Evolutionary conservation across 495 filamentous ascomycete genomes (phyloP).

Genomic region (Thozetella sp.): DNA sequence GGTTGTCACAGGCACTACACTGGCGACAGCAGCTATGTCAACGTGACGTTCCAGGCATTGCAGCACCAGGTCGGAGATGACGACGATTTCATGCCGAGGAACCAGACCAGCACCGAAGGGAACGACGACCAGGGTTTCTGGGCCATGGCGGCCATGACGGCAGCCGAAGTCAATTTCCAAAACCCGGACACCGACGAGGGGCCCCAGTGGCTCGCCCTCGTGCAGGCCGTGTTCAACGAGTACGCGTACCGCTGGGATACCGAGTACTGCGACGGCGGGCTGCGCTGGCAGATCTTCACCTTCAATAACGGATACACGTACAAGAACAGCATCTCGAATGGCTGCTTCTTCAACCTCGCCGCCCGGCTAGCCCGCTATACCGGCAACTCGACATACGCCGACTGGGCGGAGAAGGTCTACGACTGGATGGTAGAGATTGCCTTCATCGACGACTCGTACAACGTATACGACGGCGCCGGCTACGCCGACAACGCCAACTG

Average conservation of each 20-base stretch:
- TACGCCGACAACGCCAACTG: slow-evolving; percentile 46
- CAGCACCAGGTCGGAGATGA: slow-evolving; percentile 69
- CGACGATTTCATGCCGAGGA: slow-evolving; percentile 70
- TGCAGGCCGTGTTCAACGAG: slow-evolving; percentile 71
- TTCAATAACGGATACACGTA: slow-evolving; percentile 76
- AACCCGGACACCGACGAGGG: slow-evolving; percentile 51
- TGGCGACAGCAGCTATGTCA: slow-evolving; percentile 68
- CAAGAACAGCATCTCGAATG: slow-evolving; percentile 74
- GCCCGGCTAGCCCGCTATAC: slow-evolving; percentile 69
- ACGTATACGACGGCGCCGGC: slow-evolving; percentile 66
- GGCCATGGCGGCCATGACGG: slow-evolving; percentile 74
- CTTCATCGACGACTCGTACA: slow-evolving; percentile 57
- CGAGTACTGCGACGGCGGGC: slow-evolving; percentile 65
- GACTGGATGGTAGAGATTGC: slow-evolving; percentile 63
- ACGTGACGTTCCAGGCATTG: slow-evolving; percentile 64
- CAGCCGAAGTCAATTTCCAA: slow-evolving; percentile 72
- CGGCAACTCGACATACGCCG: slow-evolving; percentile 66
- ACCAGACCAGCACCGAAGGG: slow-evolving; percentile 70
- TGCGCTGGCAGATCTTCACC: slow-evolving; percentile 78
- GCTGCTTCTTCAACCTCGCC: slow-evolving; percentile 71
- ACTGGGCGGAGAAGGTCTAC: slow-evolving; percentile 71
- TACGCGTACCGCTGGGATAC: slow-evolving; percentile 65
- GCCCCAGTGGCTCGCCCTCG: slow-evolving; percentile 74
- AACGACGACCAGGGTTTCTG: slow-evolving; percentile 84
- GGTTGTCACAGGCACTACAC: slow-evolving; percentile 49